A percentile compares a stretch with the other conserved stretches of the same genome.
phyloP scores from a whole-genome alignment of 2,329 filamentous ascomycete genomes.

The Ophiostoma novo-ulmi region DNA sequence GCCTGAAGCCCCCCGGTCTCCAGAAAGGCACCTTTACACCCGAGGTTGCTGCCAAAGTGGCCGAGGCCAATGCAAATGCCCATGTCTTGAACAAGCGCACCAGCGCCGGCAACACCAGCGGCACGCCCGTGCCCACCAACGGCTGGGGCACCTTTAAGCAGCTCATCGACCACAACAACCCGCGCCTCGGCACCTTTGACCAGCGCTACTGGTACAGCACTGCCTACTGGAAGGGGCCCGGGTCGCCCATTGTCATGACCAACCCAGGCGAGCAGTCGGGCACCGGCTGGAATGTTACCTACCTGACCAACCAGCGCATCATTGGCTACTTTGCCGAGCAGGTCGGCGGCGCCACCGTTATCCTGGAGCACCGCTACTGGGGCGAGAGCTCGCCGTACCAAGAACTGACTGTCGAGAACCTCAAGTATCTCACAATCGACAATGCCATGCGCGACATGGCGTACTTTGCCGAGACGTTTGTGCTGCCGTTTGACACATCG shows the following conservation, averaged over 20 bases:
- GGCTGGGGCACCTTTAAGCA: conserved; percentile 36
- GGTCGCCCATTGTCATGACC: conserved; percentile 39
- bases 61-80: conserved; percentile 8
- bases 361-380: conserved; percentile 43
- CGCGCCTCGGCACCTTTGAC: conserved; percentile 39
- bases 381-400: conserved; percentile 38
- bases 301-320: conserved; percentile 50
- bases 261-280: conserved; percentile 37
- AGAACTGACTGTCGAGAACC: conserved; percentile 35
- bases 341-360: conserved; percentile 38
- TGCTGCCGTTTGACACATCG: conserved; percentile 46
- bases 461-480: conserved; percentile 43
- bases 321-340: conserved; percentile 39
- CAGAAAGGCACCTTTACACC: conserved; percentile 17
- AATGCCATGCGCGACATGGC: conserved; percentile 40
- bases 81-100: neutral
- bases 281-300: conserved; percentile 24
- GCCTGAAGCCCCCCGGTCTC: conserved; percentile 12
- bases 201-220: conserved; percentile 41
- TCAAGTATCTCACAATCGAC: conserved; percentile 39
- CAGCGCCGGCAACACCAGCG: too few relatives aligned
- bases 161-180: conserved; percentile 40
- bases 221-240: conserved; percentile 39
- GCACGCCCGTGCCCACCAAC: conserved; percentile 1
- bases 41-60: conserved; percentile 15